Evolutionary conservation across 805 yeast species (phyloP).

Genomic region (Saccharomycopsis schoenii): DNA sequence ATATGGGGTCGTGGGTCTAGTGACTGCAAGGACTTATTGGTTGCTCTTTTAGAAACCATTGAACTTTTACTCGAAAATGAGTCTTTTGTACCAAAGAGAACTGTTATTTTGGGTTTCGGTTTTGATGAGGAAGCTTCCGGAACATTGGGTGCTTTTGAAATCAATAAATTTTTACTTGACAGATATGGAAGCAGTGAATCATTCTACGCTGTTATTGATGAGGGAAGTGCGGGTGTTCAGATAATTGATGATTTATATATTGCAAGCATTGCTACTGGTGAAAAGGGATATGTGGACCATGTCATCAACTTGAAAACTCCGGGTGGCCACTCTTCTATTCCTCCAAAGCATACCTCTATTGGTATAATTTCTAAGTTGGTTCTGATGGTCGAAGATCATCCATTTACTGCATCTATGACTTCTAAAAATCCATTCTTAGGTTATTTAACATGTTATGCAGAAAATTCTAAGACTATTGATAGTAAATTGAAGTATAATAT

Average conservation of each 20-base stretch:
- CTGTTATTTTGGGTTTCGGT: slow-evolving; percentile 58
- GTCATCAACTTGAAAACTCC: slow-evolving; percentile 42
- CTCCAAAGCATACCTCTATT: slow-evolving; percentile 74
- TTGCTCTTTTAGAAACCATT: slow-evolving; percentile 58
- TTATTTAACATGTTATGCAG: slow-evolving; percentile 54
- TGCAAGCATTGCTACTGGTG: slow-evolving; percentile 48
- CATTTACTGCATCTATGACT: slow-evolving; percentile 38
- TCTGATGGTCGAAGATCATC: slow-evolving; percentile 44
- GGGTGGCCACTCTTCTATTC: slow-evolving; percentile 78
- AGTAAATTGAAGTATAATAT: slow-evolving; percentile 23
- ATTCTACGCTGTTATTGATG: slow-evolving; percentile 60
- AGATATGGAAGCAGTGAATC: slow-evolving; percentile 49
- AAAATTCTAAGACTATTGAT: slow-evolving; percentile 30
- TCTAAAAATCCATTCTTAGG: slow-evolving; percentile 50
- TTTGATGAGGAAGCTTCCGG: slow-evolving; percentile 77
- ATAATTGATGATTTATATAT: slow-evolving; percentile 36
- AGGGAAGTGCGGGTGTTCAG: slow-evolving; percentile 41
- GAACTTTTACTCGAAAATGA: slow-evolving; percentile 41
- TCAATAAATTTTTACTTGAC: slow-evolving; percentile 37
- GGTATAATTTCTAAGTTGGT: slow-evolving; percentile 61
- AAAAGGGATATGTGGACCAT: slow-evolving; percentile 51
- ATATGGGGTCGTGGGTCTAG: slow-evolving; percentile 72
- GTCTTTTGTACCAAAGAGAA: slow-evolving; percentile 51
- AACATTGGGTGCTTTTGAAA: slow-evolving; percentile 44
- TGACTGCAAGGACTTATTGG: slow-evolving; percentile 65